Evolutionary conservation across 2,329 filamentous ascomycete genomes (phyloP), one percentile per base, ranked within the genome.

Genomic region (Verticillium dahliae): DNA sequence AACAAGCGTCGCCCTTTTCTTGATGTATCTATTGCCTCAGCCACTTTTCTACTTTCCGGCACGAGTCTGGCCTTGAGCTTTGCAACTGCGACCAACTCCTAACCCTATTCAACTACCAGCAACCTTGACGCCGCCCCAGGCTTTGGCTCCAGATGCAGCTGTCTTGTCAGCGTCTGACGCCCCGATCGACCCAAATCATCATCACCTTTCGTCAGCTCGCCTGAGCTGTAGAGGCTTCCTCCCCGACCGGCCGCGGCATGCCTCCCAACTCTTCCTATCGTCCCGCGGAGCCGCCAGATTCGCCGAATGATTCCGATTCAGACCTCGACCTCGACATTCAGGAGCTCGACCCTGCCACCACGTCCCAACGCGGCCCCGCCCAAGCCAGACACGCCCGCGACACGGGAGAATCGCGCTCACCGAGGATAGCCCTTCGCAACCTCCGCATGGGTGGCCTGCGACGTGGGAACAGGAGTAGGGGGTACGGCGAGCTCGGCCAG

Each of bases 321-420:
- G 90, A 94, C 72, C 85, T 89, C 68, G 88, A 91, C 65, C 81
- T 95, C 69, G 89, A 93, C 69, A 82, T 92, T 67, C 84, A 91
- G 70, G 91, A 94, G 79, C 86, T 95, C 67, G 90, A 93, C 71
- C 90, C 90, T 61, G 71, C 71, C 62, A 70, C 70, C 38, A 68
- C 63, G n/a, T 63, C 63, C 18, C 33, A 65, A 62, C 66, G 63
- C 63, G 66, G 63, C 58, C 67, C 70, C 58, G 81, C 84, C 62
- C 69, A 69, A 67, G 67, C 68, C 64, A 78, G 81, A 67, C 76
- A 79, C 62, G 14, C n/a, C 45, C 41, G 45, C 41, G 41, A 59
- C 58, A 14, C 41, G 7, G 41, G 35, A 13, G 58, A 59, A 14
- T 45, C 22, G 14, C 77, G 81, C 76, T 69, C 82, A 69, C 76